Evolutionary conservation across 2,329 filamentous ascomycete genomes (phyloP), one percentile per base, ranked within the genome.

Genomic region (Tolypocladium album): DNA sequence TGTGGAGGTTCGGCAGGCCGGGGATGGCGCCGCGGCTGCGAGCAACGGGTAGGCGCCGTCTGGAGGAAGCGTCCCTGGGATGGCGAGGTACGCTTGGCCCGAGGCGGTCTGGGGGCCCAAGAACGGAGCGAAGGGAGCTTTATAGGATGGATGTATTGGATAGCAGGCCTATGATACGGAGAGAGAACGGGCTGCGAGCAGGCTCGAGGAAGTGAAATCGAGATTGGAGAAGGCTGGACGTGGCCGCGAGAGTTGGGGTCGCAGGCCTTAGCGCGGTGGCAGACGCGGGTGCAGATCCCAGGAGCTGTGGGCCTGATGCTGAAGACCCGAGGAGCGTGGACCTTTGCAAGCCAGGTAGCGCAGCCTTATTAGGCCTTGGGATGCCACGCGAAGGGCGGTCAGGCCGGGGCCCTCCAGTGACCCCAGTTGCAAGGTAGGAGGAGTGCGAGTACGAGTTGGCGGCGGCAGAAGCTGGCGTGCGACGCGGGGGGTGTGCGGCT

Each of bases 331-430:
- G 47, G 45, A 31, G 7, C 47, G 24, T 31, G 50, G 50, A 15
- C 50, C 50, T 36, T 20, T n/a, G 50, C 57, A 27, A 11, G 27
- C 27, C 43, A 53, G 45, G 40, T 52, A 47, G 39, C 47, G n/a
- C 58, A 50, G 58, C 58, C 52, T 59, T 59, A 59, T 47, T 47
- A 47, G 40, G 52, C 40, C 31, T 59, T 50, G 58, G 58, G 52
- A 59, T 59, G 52, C 50, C 58, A 59, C 50, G 58, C 58, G 52
- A 39, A 56, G 40, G 40, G 58, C 58, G 58, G 58, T 59, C 58
- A 59, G 58, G 36, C 36, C 31, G 52, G 58, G 55, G 52, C 27
- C 31, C 40, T 15, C 22, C 4, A 42, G 39, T 1, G n/a, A 24
- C 3, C 20, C 43, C 4, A 1, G 5, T 4, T 2, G 4, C 9